These are phyloP conservation scores for Ogataea salicorniae DNA, from an alignment of 805 yeast genomes.

Conservation along the genomic window DNA sequence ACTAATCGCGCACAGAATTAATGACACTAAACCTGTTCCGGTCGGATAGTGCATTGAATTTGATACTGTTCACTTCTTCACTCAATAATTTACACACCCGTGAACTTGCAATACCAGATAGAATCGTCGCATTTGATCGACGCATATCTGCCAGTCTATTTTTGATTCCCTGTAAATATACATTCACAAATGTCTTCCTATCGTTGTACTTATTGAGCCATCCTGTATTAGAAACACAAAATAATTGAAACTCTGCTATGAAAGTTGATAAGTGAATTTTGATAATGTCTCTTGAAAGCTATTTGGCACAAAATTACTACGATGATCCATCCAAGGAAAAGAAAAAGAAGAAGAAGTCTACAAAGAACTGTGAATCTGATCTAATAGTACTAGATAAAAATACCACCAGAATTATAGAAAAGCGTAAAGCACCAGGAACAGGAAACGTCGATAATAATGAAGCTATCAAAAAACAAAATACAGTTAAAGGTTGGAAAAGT, in stretches of 20 bases:
- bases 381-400: background rate
- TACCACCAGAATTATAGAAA: background rate
- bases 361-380: background rate
- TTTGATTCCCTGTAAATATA: too few species aligned
- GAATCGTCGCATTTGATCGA: too few species aligned
- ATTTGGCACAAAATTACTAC: background rate
- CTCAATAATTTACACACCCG: too few species aligned
- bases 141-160: too few species aligned
- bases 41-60: too few species aligned
- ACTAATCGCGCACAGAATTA: too few species aligned
- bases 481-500: conserved; percentile 19
- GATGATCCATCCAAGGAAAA: background rate
- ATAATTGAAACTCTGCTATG: too few species aligned
- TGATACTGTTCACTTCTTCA: too few species aligned
- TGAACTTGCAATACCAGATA: too few species aligned
- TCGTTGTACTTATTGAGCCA: background rate
- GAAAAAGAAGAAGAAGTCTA: background rate
- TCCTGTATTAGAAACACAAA: background rate
- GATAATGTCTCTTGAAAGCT: conserved; percentile 5
- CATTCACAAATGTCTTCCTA: too few species aligned
- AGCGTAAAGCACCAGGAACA: background rate
- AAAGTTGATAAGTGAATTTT: too few species aligned
- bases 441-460: background rate
- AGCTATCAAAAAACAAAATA: background rate
- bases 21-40: too few species aligned